Evolutionary conservation across 2,329 filamentous ascomycete genomes (phyloP).

Genomic region (Talaromyces sp.): DNA sequence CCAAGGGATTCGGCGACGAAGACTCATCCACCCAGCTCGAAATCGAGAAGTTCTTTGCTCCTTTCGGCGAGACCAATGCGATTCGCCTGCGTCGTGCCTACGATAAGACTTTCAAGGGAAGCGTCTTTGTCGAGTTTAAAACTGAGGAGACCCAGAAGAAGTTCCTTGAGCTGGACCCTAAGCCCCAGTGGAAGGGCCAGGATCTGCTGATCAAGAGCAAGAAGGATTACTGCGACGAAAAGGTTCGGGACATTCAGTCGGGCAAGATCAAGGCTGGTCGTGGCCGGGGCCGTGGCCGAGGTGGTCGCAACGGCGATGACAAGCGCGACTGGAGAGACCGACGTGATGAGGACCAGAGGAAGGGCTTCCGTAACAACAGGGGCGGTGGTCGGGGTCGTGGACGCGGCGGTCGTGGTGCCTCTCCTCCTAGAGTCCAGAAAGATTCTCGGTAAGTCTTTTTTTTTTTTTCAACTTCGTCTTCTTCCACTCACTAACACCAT

Average conservation of each 20-base stretch:
- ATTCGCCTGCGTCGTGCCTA: slow-evolving; percentile 80
- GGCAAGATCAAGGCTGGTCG: slow-evolving; percentile 58
- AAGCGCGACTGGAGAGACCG: slow-evolving; percentile 42
- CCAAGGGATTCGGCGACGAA: slow-evolving; percentile 89
- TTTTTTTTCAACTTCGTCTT: background rate
- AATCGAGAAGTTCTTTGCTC: slow-evolving; percentile 84
- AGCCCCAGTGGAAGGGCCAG: slow-evolving; percentile 77
- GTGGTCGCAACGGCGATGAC: slow-evolving; percentile 16
- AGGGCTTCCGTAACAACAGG: slow-evolving; percentile 31
- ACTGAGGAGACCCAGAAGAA: slow-evolving; percentile 71
- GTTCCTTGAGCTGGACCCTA: slow-evolving; percentile 74
- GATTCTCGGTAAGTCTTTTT: slow-evolving; percentile 35
- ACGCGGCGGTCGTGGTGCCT: background rate
- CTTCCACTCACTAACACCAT: slow-evolving; percentile 12
- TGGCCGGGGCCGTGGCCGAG: slow-evolving; percentile 3
- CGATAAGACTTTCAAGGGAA: slow-evolving; percentile 81
- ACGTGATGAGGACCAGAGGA: slow-evolving; percentile 40
- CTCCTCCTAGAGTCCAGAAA: slow-evolving; percentile 25
- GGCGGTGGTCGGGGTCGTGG: slow-evolving; percentile 18
- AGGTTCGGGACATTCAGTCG: slow-evolving; percentile 64
- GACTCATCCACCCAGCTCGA: slow-evolving; percentile 82
- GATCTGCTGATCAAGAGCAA: slow-evolving; percentile 82
- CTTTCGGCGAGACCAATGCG: slow-evolving; percentile 71
- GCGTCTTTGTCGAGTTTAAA: slow-evolving; percentile 89
- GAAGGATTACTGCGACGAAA: slow-evolving; percentile 77